These are phyloP conservation scores for Luzula sylvatica DNA, from an alignment of 176 grass and related monocot genomes.

Conservation along the genomic window DNA sequence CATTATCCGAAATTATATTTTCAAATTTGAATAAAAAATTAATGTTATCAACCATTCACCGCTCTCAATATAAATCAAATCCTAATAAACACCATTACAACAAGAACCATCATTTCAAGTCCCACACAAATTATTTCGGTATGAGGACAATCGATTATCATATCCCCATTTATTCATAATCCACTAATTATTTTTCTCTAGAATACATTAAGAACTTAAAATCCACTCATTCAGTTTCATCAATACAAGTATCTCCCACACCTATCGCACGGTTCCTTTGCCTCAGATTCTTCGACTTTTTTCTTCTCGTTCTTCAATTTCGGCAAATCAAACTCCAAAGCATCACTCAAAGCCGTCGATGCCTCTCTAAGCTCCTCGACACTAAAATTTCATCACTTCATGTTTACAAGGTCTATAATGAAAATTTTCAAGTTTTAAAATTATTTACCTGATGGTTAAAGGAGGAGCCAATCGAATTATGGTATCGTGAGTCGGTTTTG, in stretches of 20 bases:
- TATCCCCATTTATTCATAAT: no score
- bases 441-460: conserved; percentile 56
- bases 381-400: conserved; percentile 19
- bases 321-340: conserved; percentile 68
- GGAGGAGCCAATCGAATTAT: conserved; percentile 87
- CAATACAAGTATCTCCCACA: conserved; percentile 40
- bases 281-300: conserved; percentile 34
- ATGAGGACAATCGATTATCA: no score
- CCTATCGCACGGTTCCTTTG: conserved; percentile 47
- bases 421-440: not conserved
- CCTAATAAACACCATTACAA: no score
- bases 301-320: conserved; percentile 54
- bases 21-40: no score
- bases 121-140: no score
- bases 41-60: no score
- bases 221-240: not conserved
- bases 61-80: no score
- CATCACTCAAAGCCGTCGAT: conserved; percentile 65
- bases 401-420: not conserved
- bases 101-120: no score
- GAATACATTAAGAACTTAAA: not conserved
- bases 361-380: conserved; percentile 65
- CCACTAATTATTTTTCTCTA: no score
- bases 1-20: no score
- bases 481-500: conserved; percentile 88